Conservation (phyloP, 495 filamentous ascomycete species). For the Neurospora tetraspora region DNA sequence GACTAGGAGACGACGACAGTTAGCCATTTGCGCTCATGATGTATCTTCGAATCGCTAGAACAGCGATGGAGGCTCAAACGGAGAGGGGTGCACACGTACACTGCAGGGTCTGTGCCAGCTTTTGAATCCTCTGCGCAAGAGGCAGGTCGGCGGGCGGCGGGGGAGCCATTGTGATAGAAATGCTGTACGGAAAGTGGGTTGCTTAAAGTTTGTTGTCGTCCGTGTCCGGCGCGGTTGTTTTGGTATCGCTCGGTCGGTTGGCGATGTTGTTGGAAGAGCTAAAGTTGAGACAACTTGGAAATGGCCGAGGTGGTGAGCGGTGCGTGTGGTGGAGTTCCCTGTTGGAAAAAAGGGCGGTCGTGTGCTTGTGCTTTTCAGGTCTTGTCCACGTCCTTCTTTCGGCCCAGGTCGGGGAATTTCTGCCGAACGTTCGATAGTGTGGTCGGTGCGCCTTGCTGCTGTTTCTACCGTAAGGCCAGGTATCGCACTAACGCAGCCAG, state of each 20-base stretch:
- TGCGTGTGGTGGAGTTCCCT: not conserved
- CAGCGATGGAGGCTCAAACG: conserved; percentile 8
- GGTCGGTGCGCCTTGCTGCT: not conserved
- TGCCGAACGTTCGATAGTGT: not conserved
- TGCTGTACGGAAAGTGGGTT: not conserved
- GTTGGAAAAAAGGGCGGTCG: not conserved
- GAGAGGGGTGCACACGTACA: conserved; percentile 44
- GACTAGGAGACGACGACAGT: conserved; percentile 24
- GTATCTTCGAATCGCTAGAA: not conserved
- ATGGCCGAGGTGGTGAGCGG: not conserved
- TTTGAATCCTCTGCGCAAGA: conserved; percentile 61
- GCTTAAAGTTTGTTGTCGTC: not conserved
- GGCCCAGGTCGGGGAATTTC: not conserved
- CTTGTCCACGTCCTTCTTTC: not conserved
- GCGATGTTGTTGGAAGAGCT: not conserved
- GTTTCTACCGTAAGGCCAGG: not conserved
- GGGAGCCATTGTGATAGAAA: conserved; percentile 54
- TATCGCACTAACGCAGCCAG: not conserved
- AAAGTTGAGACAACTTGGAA: not conserved
- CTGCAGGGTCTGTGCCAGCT: conserved; percentile 78
- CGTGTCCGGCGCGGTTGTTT: not conserved
- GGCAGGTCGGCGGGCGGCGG: conserved; percentile 62
- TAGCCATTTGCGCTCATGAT: conserved; percentile 7
- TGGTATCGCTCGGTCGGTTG: not conserved
- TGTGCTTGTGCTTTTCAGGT: not conserved